These are phyloP conservation scores for Trichoderma virens DNA, from an alignment of 495 filamentous ascomycete genomes.

Conservation along the genomic window DNA sequence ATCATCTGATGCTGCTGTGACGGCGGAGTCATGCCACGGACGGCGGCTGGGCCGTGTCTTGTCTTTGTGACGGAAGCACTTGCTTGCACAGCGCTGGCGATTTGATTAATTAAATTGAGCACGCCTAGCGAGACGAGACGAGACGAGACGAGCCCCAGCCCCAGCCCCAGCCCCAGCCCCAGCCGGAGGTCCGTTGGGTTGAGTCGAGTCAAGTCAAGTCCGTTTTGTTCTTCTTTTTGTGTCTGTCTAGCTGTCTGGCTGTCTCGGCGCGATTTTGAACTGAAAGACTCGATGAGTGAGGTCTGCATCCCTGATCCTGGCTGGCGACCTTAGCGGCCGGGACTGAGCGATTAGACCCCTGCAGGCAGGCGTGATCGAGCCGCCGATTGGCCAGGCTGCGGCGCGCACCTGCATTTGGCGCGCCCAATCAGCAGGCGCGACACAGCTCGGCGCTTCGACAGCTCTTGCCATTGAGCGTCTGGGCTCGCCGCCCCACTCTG, in stretches of 20 bases:
- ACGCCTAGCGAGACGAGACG: too few relatives aligned
- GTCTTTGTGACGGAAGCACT: background rate
- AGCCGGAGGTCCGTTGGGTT: too few relatives aligned
- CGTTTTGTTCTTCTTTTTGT: too few relatives aligned
- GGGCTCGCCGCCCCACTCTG: background rate
- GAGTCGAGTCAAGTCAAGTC: too few relatives aligned
- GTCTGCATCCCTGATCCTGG: background rate
- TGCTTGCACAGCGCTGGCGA: too few relatives aligned
- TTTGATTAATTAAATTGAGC: too few relatives aligned
- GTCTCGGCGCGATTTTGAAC: too few relatives aligned
- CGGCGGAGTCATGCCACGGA: background rate
- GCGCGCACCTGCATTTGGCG: constrained; percentile 8
- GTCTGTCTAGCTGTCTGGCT: too few relatives aligned
- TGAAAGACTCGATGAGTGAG: background rate
- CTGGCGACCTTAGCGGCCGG: constrained; percentile 7
- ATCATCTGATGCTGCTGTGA: background rate
- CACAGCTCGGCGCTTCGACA: constrained; percentile 7
- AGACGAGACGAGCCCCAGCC: too few relatives aligned
- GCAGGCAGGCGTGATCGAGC: constrained; percentile 9
- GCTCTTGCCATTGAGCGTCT: background rate
- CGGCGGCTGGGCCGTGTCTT: background rate
- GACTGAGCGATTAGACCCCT: constrained; percentile 12
- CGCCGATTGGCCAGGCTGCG: constrained; percentile 11
- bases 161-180: too few relatives aligned
- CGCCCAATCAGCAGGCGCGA: constrained; percentile 4